A percentile compares a stretch with the other conserved stretches of the same genome.
These are phyloP conservation scores for Fusarium zealandicum DNA, from an alignment of 2,329 filamentous ascomycete species.

Conservation along the genomic window DNA sequence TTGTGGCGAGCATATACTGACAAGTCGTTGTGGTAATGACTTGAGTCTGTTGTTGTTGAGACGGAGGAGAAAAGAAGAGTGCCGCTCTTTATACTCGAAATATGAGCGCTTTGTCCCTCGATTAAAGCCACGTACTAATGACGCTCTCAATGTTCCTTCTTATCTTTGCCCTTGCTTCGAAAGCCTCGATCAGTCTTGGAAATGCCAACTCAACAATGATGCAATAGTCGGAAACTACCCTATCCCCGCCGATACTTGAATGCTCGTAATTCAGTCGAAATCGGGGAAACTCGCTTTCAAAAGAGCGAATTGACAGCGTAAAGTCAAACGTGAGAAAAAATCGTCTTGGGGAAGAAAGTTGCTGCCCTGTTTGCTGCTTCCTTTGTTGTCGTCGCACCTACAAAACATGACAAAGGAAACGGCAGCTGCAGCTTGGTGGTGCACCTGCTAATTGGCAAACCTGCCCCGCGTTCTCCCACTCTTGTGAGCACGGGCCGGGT, in stretches of 20 bases:
- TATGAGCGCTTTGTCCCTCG: neutral
- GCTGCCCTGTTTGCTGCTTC: neutral
- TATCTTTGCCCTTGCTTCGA: neutral
- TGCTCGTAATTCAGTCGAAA: neutral
- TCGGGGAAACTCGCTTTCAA: too few relatives aligned
- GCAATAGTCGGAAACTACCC: neutral
- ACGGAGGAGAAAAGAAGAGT: neutral
- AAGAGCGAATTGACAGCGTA: too few relatives aligned
- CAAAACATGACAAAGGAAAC: conserved; percentile 7
- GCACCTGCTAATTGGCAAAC: neutral
- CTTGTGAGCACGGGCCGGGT: conserved; percentile 7
- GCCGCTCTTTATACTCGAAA: neutral
- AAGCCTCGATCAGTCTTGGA: neutral
- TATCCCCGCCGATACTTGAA: neutral
- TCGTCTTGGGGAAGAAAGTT: too few relatives aligned
- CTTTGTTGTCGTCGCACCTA: conserved; percentile 12
- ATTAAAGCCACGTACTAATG: neutral
- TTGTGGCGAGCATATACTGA: conserved; percentile 32
- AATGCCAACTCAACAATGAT: conserved; percentile 1
- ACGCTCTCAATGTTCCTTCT: neutral
- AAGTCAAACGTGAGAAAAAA: too few relatives aligned
- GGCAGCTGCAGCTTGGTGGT: neutral
- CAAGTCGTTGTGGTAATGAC: neutral
- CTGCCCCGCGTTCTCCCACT: neutral
- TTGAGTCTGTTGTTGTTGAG: neutral